These are phyloP conservation scores for Trichoderma endophyticum DNA, from an alignment of 2,329 filamentous ascomycete genomes.

Conservation along the genomic window DNA sequence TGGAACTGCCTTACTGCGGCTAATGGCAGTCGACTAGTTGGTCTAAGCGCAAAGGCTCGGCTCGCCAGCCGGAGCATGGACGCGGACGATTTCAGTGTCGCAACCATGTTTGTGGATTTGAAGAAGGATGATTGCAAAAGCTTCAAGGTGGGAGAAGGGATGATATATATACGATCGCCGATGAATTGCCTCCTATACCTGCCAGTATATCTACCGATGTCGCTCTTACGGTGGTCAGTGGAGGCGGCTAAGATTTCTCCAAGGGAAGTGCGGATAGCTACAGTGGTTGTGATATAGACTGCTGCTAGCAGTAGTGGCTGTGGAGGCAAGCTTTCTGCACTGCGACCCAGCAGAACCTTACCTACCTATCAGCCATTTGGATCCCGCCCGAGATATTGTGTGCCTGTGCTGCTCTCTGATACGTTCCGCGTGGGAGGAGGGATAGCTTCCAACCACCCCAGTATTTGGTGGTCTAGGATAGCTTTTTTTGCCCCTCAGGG, in stretches of 20 bases:
- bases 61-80: neutral
- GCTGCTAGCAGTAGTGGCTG: neutral
- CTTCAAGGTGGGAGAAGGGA: neutral
- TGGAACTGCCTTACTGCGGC: constrained; percentile 32
- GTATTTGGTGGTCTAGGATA: neutral
- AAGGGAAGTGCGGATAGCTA: neutral
- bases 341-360: neutral
- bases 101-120: neutral
- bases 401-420: neutral
- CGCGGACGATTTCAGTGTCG: neutral
- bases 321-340: neutral
- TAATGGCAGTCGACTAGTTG: constrained; percentile 18
- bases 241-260: neutral
- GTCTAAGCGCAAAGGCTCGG: neutral
- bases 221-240: neutral
- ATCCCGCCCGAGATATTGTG: neutral
- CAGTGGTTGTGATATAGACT: neutral
- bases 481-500: neutral
- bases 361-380: neutral
- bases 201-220: constrained; percentile 2
- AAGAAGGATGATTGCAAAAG: neutral
- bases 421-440: neutral
- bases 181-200: neutral
- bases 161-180: neutral
- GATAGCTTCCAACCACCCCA: neutral